Conservation (phyloP, 2,329 filamentous ascomycete species). For the Dothidotthia symphoricarpi region DNA sequence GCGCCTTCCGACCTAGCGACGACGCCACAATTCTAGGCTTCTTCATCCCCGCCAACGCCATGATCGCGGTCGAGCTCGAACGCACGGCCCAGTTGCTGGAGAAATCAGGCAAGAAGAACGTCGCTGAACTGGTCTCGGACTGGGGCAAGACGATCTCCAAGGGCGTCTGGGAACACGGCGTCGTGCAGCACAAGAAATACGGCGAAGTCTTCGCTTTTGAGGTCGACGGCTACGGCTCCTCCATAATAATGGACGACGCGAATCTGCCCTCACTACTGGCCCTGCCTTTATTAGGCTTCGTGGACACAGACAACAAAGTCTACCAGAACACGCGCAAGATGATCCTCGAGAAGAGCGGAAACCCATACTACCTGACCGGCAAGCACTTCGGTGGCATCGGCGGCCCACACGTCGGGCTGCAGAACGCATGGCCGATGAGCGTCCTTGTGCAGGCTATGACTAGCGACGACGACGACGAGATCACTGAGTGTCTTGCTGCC, state of each 20-base stretch:
- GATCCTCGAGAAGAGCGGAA: constrained; percentile 70
- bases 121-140: constrained; percentile 51
- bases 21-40: constrained; percentile 93
- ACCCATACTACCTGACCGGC: constrained; percentile 85
- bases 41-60: constrained; percentile 92
- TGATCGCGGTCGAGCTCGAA: constrained; percentile 87
- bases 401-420: constrained; percentile 77
- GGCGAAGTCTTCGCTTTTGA: constrained; percentile 83
- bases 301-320: constrained; percentile 61
- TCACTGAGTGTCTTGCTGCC: constrained; percentile 66
- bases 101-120: constrained; percentile 55
- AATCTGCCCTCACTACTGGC: constrained; percentile 81
- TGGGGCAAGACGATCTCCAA: constrained; percentile 66
- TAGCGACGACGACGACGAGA: constrained; percentile 78
- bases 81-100: constrained; percentile 70
- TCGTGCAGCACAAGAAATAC: constrained; percentile 71
- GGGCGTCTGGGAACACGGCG: constrained; percentile 81
- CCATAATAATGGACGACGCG: constrained; percentile 84
- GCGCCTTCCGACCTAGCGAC: constrained; percentile 91
- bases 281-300: constrained; percentile 75
- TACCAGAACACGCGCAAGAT: constrained; percentile 89
- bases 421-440: constrained; percentile 96
- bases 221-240: constrained; percentile 80
- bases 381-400: constrained; percentile 81
- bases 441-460: constrained; percentile 90